A percentile compares a stretch with the other conserved stretches of the same genome.
phyloP scores from a whole-genome alignment of 345 rosid species.

The Arabidopsis suecica region DNA sequence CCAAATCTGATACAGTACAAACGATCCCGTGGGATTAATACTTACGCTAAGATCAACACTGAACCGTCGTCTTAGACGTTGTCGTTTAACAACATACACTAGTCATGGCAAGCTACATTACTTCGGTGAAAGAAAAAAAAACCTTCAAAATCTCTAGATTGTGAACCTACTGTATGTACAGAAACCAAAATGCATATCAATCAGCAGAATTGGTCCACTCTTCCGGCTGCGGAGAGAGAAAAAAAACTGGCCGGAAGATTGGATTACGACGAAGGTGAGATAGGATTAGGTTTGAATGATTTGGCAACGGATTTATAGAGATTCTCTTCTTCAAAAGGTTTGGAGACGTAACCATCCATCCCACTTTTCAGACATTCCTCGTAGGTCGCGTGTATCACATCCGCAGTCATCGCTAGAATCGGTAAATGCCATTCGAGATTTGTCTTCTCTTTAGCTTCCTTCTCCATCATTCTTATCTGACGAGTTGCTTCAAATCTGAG shows the following conservation, averaged over 20 bases:
- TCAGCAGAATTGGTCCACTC: background rate
- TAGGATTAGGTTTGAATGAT: constrained; percentile 69
- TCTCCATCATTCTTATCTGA: constrained; percentile 77
- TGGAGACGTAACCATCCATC: constrained; percentile 97
- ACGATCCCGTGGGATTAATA: constrained; percentile 2
- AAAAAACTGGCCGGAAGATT: constrained; percentile 10
- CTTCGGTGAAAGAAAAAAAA: background rate
- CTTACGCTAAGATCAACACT: constrained; percentile 4
- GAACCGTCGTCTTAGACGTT: background rate
- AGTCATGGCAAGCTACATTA: background rate
- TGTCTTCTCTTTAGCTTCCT: constrained; percentile 60
- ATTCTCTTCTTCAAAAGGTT: constrained; percentile 95
- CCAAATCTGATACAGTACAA: background rate
- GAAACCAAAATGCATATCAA: constrained; percentile 1
- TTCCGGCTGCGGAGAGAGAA: background rate
- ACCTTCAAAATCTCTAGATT: background rate
- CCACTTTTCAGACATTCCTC: constrained; percentile 87
- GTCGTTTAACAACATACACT: constrained; percentile 4
- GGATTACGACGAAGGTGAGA: constrained; percentile 39
- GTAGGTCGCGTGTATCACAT: constrained; percentile 89
- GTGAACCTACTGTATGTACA: constrained; percentile 7
- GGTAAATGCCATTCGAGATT: constrained; percentile 75
- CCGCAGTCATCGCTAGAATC: constrained; percentile 96
- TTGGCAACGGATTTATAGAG: constrained; percentile 85
- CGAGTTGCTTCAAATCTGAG: constrained; percentile 92